Evolutionary conservation across 768 basidiomycete species (phyloP), one percentile per base, ranked within the genome.

Genomic region (Lepiota venenata): DNA sequence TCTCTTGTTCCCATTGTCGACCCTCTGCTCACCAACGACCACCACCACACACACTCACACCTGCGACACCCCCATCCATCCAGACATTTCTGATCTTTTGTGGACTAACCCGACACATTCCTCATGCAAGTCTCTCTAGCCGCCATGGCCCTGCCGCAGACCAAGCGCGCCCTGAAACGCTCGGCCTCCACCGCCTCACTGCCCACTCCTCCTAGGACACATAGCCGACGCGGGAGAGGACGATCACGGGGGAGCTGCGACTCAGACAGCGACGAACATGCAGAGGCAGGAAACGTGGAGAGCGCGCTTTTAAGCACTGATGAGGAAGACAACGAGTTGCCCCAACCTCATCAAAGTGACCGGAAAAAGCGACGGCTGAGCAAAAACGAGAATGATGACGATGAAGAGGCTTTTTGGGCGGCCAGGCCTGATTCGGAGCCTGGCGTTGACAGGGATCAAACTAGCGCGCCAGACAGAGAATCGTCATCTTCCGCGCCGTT

Each of bases 141-240:
- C 46, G 18, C 48, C 25, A 5, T 55, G 22, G 18, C 40, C 29
- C 25, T 72, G 3, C 68, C 68, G n/a, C 66, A 64, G 15, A 46
- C 63, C 18, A 66, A 68, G 37, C 74, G 71, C 38, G 70, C 74
- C 14, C 70, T 84, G 45, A 85, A 85, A 67, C 82, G 84, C 18
- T 83, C 83, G 15, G 81, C 84, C 21, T 87, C 85, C 15, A 74
- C 81, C 16, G 77, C 80, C 27, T 83, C 83, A 3, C 73, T 88
- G 20, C 85, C 84, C 36, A 88, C 86, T 0, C 86, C 85, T 18
- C 86, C 86, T 0, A 70, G 80, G 25, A 86, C 84, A 7, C 74
- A 70, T 46, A 73, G 79, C 53, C 83, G 77, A 57, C 74, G 73
- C 16, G 76, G 73, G 53, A 68, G 76, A 52, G 73, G 72, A 37